These are phyloP conservation scores for Fomitiporia mediterranea DNA, from an alignment of 1,284 basidiomycete species.

Conservation along the genomic window DNA sequence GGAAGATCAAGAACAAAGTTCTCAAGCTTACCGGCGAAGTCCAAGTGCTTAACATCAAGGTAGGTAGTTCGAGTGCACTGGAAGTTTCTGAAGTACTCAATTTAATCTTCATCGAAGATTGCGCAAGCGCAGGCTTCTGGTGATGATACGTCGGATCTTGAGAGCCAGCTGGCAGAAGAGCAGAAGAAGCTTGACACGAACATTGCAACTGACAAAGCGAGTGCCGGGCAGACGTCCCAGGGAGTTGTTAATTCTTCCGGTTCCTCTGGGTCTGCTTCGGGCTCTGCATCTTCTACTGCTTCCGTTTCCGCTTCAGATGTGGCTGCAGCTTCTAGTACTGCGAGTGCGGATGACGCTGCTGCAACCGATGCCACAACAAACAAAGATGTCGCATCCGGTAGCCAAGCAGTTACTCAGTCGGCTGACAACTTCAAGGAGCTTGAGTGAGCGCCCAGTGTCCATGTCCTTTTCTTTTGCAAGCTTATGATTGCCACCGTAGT, in stretches of 20 bases:
- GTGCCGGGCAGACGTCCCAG: conserved; percentile 32
- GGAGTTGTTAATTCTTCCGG: conserved; percentile 25
- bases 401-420: conserved; percentile 14
- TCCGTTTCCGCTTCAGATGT: not conserved
- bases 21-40: conserved; percentile 43
- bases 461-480: not conserved
- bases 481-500: conserved; percentile 23
- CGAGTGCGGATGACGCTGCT: not conserved
- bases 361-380: not conserved
- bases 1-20: conserved; percentile 41
- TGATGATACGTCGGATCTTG: conserved; percentile 30
- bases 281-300: not conserved
- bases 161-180: conserved; percentile 31
- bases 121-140: conserved; percentile 36
- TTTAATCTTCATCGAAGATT: conserved; percentile 23
- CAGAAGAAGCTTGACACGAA: conserved; percentile 35
- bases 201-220: conserved; percentile 33
- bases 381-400: not conserved
- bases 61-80: conserved; percentile 16
- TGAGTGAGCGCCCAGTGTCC: conserved; percentile 19
- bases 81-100: conserved; percentile 10
- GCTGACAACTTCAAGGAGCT: conserved; percentile 23
- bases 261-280: not conserved
- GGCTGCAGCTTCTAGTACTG: not conserved
- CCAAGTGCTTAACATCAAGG: conserved; percentile 38